Conservation (phyloP, 2,329 filamentous ascomycete genomes). For the Amylocarpus encephaloides region DNA sequence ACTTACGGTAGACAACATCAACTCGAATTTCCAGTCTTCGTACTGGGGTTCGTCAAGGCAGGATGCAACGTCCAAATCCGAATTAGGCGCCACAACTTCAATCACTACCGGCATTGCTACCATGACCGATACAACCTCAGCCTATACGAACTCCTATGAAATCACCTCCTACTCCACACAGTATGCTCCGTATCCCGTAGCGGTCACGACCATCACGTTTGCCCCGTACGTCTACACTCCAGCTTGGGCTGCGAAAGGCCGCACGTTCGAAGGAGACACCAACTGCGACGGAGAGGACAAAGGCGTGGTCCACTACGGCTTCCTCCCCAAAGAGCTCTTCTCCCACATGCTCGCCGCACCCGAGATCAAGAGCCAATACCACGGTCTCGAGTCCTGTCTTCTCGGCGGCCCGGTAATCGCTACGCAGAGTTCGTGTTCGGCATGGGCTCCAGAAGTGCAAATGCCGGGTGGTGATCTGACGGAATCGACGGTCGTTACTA, state of each 20-base stretch:
- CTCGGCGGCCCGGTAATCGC: not conserved
- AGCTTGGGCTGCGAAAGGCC: not conserved
- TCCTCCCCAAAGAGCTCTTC: not conserved
- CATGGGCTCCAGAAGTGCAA: not conserved
- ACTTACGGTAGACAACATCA: not conserved
- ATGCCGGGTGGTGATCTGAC: conserved; percentile 5
- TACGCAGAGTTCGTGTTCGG: not conserved
- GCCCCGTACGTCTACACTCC: conserved; percentile 1
- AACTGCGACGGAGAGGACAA: not conserved
- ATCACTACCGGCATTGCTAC: not conserved
- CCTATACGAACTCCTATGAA: not conserved
- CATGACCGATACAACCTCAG: not conserved
- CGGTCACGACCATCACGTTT: not conserved
- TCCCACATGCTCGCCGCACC: not conserved
- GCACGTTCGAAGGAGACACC: not conserved
- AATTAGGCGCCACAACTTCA: not conserved
- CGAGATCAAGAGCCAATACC: conserved; percentile 1
- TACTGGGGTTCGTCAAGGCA: not conserved
- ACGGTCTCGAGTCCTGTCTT: not conserved
- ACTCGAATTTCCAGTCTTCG: not conserved
- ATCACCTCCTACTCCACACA: not conserved
- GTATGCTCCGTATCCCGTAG: not conserved
- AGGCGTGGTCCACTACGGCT: not conserved
- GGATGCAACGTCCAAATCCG: not conserved
- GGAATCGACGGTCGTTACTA: conserved; percentile 1